Percentiles rank a stretch among this genome's conserved stretches.
phyloP scores from a whole-genome alignment of 768 basidiomycete genomes.

The Coprinellus micaceus region DNA sequence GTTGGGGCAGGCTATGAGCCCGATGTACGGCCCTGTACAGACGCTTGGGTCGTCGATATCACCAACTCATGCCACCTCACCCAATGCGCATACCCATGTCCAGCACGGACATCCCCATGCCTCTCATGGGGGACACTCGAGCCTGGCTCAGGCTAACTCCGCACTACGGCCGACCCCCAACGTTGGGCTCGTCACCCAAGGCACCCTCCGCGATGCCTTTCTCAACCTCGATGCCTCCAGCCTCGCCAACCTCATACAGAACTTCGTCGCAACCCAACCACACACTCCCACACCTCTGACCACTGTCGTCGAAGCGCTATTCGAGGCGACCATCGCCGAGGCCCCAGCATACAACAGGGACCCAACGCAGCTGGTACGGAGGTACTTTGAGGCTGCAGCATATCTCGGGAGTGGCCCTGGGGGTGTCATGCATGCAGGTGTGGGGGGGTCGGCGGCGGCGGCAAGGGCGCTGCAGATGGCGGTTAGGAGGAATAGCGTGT shows the following conservation, averaged over 20 bases:
- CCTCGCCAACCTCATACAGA: constrained; percentile 52
- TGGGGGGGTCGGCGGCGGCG: constrained; percentile 52
- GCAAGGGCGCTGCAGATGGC: constrained; percentile 46
- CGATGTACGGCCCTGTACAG: no score
- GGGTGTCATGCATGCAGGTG: constrained; percentile 49
- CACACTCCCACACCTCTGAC: constrained; percentile 49
- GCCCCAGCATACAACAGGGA: constrained; percentile 34
- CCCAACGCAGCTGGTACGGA: constrained; percentile 40
- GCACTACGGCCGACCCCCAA: neutral
- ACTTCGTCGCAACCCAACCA: constrained; percentile 45
- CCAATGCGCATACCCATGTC: no score
- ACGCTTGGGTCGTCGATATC: no score
- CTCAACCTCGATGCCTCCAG: constrained; percentile 45
- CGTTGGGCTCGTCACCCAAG: constrained; percentile 26
- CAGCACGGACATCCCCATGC: no score
- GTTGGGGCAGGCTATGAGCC: no score
- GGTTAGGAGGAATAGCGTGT: constrained; percentile 24
- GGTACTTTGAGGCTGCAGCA: constrained; percentile 43
- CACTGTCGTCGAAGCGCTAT: constrained; percentile 49
- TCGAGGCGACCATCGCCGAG: constrained; percentile 47
- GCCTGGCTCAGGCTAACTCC: no score
- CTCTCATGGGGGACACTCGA: no score
- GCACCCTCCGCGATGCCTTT: constrained; percentile 44
- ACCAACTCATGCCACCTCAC: no score
- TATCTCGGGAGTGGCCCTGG: constrained; percentile 21